A percentile compares a stretch with the other conserved stretches of the same genome.
phyloP scores from a whole-genome alignment of 345 rosid species.

The Gossypium herbaceum region DNA sequence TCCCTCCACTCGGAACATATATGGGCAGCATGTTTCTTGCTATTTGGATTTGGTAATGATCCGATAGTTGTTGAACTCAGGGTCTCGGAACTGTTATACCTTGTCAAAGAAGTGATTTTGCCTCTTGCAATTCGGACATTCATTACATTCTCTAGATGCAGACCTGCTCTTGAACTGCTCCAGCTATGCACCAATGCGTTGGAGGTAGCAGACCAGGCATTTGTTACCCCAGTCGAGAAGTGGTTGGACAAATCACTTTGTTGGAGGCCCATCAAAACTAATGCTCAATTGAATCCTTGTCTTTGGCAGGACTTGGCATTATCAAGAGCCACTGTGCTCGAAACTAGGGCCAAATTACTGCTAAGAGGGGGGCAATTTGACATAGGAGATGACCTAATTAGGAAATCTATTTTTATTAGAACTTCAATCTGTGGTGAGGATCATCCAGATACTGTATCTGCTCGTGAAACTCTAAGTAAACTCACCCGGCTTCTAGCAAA shows the following conservation, averaged over 20 bases:
- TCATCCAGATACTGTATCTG: conserved; percentile 77
- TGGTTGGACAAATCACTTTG: conserved; percentile 85
- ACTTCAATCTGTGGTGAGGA: conserved; percentile 85
- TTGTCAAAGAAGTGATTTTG: conserved; percentile 61
- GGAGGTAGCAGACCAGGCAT: conserved; percentile 78
- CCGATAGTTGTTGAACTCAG: conserved; percentile 58
- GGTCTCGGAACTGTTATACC: conserved; percentile 55
- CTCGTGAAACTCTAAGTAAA: conserved; percentile 80
- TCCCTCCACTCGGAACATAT: conserved; percentile 59
- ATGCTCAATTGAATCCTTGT: conserved; percentile 79
- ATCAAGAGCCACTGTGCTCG: conserved; percentile 80
- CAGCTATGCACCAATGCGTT: conserved; percentile 85
- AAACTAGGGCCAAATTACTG: conserved; percentile 89
- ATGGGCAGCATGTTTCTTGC: conserved; percentile 82
- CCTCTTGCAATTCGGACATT: conserved; percentile 78
- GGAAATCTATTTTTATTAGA: conserved; percentile 84
- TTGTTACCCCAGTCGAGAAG: conserved; percentile 81
- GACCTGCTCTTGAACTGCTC: conserved; percentile 75
- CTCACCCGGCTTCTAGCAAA: conserved; percentile 76
- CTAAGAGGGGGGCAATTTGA: conserved; percentile 78
- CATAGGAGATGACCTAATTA: conserved; percentile 80
- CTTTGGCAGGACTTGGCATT: conserved; percentile 96
- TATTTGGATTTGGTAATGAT: conserved; percentile 72
- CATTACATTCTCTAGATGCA: conserved; percentile 75
- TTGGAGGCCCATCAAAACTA: conserved; percentile 84